A percentile compares a stretch with the other conserved stretches of the same genome.
Evolutionary conservation across 1,284 basidiomycete species (phyloP).

Genomic region (Trametes sp.): DNA sequence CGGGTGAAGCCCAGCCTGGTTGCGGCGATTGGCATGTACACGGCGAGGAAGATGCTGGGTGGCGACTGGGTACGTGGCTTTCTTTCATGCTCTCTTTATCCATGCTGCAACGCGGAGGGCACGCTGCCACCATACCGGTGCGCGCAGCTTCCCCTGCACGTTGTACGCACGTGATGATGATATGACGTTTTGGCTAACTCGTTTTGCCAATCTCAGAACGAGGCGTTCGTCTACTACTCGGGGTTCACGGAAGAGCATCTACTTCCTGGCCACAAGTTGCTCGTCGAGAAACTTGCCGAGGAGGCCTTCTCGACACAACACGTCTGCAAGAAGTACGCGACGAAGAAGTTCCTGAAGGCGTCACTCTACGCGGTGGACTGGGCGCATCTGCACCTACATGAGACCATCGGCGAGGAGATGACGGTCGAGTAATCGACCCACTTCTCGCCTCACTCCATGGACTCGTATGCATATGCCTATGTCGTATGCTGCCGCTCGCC

Average conservation of each 20-base stretch:
- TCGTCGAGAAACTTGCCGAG: conserved; percentile 88
- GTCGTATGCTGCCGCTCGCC: conserved; percentile 29
- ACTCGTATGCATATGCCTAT: conserved; percentile 33
- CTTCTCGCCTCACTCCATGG: conserved; percentile 13
- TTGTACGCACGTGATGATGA: conserved; percentile 58
- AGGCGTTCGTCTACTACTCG: conserved; percentile 94
- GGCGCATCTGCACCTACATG: conserved; percentile 52
- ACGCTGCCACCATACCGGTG: conserved; percentile 36
- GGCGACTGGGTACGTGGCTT: conserved; percentile 87
- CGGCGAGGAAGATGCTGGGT: conserved; percentile 89
- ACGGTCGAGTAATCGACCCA: conserved; percentile 50
- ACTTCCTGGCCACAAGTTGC: conserved; percentile 80
- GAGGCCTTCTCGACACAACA: conserved; percentile 85
- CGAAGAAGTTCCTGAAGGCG: conserved; percentile 96
- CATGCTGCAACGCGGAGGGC: conserved; percentile 35
- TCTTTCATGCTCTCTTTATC: conserved; percentile 25
- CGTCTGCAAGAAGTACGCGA: conserved; percentile 96
- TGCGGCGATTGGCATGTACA: conserved; percentile 99
- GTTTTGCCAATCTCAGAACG: conserved; percentile 64
- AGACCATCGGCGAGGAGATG: conserved; percentile 52
- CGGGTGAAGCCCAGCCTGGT: conserved; percentile 93
- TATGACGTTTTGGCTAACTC: conserved; percentile 31
- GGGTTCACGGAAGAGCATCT: conserved; percentile 93
- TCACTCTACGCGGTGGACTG: conserved; percentile 76
- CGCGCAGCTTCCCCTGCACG: conserved; percentile 27